Conservation (phyloP, 345 rosid species). For the Cardamine chenopodiifolia region DNA sequence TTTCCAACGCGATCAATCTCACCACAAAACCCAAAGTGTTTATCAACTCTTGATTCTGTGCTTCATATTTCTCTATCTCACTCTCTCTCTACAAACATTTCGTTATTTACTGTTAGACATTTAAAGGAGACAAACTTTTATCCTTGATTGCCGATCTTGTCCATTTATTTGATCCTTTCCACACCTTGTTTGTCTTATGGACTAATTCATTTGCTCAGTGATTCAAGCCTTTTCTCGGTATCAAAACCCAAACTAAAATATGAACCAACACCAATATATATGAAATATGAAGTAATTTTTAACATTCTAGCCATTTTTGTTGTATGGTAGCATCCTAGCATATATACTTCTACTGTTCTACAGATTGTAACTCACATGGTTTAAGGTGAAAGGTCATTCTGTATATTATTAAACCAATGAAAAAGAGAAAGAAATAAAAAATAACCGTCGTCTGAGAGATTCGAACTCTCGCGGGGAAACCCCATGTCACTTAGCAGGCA, state of each 20-base stretch:
- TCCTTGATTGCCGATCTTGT: slow-evolving; percentile 53
- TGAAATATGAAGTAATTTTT: no score
- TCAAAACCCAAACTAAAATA: slow-evolving; percentile 5
- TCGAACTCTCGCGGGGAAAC: slow-evolving; percentile 74
- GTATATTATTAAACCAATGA: not conserved
- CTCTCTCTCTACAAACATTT: slow-evolving; percentile 27
- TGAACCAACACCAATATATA: not conserved
- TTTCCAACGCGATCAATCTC: slow-evolving; percentile 55
- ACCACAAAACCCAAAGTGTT: slow-evolving; percentile 30
- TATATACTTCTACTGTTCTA: no score
- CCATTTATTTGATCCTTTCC: slow-evolving; percentile 42
- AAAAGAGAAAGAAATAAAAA: not conserved
- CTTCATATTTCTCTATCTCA: slow-evolving; percentile 14
- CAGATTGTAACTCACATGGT: no score
- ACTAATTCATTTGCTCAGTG: slow-evolving; percentile 19
- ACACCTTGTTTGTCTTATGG: slow-evolving; percentile 28
- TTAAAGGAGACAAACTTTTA: slow-evolving; percentile 54
- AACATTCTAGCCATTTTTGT: no score
- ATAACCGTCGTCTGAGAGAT: slow-evolving; percentile 63
- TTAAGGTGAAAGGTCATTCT: no score
- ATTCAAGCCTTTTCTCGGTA: not conserved
- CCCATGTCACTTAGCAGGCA: slow-evolving; percentile 75
- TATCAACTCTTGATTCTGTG: slow-evolving; percentile 30
- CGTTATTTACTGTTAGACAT: slow-evolving; percentile 21
- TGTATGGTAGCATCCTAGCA: no score